Evolutionary conservation across 257 asterid species (phyloP), one percentile per base, ranked within the genome.

Genomic region (Solanum medicagineum): DNA sequence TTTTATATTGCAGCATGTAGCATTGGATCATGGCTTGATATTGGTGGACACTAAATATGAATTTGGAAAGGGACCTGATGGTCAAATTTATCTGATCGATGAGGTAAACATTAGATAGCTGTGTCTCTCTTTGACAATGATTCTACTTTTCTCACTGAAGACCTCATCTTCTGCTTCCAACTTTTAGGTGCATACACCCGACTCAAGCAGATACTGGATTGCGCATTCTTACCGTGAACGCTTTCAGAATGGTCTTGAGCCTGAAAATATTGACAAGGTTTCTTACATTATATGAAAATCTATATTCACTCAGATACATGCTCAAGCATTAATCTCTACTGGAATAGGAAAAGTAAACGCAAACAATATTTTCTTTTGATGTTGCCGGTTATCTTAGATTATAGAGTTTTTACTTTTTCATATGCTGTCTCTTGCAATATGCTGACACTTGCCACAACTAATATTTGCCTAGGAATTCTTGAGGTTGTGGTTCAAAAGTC

Each of bases 231-330:
- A 94, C 42, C 90, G 88, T 73, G 94, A 92, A 57, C 94, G 93
- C 85, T 91, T 97, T 85, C 92, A 84, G 86, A 91, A 90, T 71
- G 92, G 96, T 71, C 92, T 95, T 68, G 99, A 97, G 88, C 98
- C 98, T 56, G 99, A 97, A 87, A 97, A 97, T 85, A 92, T 97
- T 14, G 99, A 97, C 90, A 97, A 97, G 99, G 99, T 96, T 86
- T 49, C 57, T 85, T 62, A 51, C 44, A 49, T 77, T 9, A 74
- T 74, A 70, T 47, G 16, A 77, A 77, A 49, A 51, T 75, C 16
- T 24, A 24, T 49, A 77, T 16, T 16, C 15, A 32, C 45, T 74
- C 24, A 8, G 1, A 47, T 9, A 2, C 22, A 0, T 47, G 9
- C 81, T 75, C 81, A 49, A 47, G 15, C 81, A 75, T 24, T 75